Conservation (phyloP, 1,139 yeast genomes). For the Diutina sp. region DNA sequence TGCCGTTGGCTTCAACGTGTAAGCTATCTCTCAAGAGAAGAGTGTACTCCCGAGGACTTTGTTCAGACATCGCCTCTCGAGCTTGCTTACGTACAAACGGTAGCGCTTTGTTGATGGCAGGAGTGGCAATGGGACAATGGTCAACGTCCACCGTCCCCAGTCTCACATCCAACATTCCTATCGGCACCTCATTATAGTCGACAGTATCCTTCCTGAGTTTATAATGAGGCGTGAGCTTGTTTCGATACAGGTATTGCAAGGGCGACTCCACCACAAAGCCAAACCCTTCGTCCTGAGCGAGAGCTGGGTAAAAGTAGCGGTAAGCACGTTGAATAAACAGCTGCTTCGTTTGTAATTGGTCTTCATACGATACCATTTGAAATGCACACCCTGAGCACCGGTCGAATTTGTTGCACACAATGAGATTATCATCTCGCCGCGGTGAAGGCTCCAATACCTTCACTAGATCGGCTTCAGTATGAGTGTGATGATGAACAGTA, state of each 20-base stretch:
- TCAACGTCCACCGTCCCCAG: constrained; percentile 16
- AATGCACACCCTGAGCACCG: constrained; percentile 44
- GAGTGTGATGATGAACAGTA: constrained; percentile 16
- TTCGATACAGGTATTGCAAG: constrained; percentile 21
- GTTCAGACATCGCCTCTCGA: constrained; percentile 3
- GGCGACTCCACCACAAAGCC: constrained; percentile 16
- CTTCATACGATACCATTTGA: constrained; percentile 30
- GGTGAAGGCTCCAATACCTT: constrained; percentile 7
- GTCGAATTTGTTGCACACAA: constrained; percentile 62
- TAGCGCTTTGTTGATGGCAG: constrained; percentile 13
- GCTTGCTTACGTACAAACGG: constrained; percentile 7
- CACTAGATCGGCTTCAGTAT: constrained; percentile 19
- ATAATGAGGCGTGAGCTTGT: constrained; percentile 26
- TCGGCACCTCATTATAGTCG: constrained; percentile 4
- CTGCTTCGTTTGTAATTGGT: constrained; percentile 22
- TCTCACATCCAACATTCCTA: constrained; percentile 22
- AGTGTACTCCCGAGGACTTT: constrained; percentile 8
- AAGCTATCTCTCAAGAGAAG: constrained; percentile 22
- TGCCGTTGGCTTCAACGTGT: constrained; percentile 18
- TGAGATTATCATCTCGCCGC: constrained; percentile 15
- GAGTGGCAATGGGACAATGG: constrained; percentile 19
- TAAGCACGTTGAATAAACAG: constrained; percentile 21
- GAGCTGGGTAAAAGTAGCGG: constrained; percentile 18
- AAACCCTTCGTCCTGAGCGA: constrained; percentile 4
- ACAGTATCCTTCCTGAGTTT: constrained; percentile 7